Conservation (phyloP, 768 basidiomycete species). For the Xerocomellus dryophilus region DNA sequence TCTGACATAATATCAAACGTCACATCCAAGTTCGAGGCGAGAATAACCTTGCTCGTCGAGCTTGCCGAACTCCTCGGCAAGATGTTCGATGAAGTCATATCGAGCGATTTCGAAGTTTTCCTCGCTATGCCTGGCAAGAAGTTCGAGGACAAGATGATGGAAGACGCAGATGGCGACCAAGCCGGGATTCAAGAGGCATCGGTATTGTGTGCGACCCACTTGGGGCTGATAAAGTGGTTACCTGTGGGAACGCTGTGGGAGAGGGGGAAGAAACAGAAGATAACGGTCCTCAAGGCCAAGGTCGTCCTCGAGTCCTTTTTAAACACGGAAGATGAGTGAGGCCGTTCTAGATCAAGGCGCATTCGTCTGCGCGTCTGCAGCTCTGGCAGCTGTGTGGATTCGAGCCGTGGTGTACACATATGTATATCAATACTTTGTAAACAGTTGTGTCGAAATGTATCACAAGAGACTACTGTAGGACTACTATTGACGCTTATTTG, state of each 20-base stretch:
- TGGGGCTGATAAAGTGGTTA: slow-evolving; percentile 5
- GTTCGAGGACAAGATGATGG: slow-evolving; percentile 8
- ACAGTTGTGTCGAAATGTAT: too few relatives aligned
- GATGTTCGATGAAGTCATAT: slow-evolving; percentile 12
- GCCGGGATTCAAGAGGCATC: background rate
- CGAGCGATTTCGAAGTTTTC: slow-evolving; percentile 14
- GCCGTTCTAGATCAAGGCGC: background rate
- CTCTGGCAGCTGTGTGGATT: too few relatives aligned
- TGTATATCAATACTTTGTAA: too few relatives aligned
- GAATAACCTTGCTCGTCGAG: slow-evolving; percentile 2
- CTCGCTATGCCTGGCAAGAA: slow-evolving; percentile 1
- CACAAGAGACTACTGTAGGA: too few relatives aligned
- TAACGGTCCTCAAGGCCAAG: slow-evolving; percentile 8
- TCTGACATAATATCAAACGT: background rate
- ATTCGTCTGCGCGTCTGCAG: too few relatives aligned
- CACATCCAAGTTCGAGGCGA: slow-evolving; percentile 3
- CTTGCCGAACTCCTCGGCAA: slow-evolving; percentile 13
- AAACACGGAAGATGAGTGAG: background rate
- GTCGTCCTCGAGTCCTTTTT: slow-evolving; percentile 9
- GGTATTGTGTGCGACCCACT: slow-evolving; percentile 9
- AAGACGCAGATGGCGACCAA: background rate
- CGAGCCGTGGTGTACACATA: too few relatives aligned
- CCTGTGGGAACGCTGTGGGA: slow-evolving; percentile 10
- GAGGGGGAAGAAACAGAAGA: slow-evolving; percentile 3
- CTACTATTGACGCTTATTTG: too few relatives aligned